These are phyloP conservation scores for Suzukiozyma palmioleophila DNA, from an alignment of 1,139 yeast genomes.

Conservation along the genomic window DNA sequence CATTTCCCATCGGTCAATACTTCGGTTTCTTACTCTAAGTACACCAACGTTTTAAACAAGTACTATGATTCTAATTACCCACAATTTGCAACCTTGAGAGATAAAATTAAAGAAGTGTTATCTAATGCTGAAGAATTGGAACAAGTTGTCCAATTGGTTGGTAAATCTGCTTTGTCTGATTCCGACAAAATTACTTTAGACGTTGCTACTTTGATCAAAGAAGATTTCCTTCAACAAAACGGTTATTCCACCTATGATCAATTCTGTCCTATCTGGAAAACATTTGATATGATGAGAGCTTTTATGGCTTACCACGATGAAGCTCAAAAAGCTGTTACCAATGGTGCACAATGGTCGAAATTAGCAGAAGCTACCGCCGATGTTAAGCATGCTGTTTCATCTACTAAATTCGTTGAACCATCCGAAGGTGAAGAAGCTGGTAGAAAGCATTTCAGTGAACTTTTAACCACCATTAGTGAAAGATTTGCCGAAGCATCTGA, in stretches of 20 bases:
- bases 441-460: slow-evolving; percentile 68
- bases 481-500: slow-evolving; percentile 95
- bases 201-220: slow-evolving; percentile 86
- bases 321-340: slow-evolving; percentile 94
- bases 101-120: slow-evolving; percentile 86
- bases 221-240: slow-evolving; percentile 97
- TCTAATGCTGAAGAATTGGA: slow-evolving; percentile 97
- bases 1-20: slow-evolving; percentile 99
- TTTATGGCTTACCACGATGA: slow-evolving; percentile 89
- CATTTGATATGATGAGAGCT: slow-evolving; percentile 95
- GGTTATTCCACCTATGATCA: slow-evolving; percentile 98
- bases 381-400: slow-evolving; percentile 88
- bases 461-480: slow-evolving; percentile 74
- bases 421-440: slow-evolving; percentile 81
- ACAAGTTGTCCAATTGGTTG: slow-evolving; percentile 98
- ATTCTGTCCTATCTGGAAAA: slow-evolving; percentile 99
- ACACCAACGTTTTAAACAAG: slow-evolving; percentile 79
- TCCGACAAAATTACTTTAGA: slow-evolving; percentile 95
- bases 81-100: slow-evolving; percentile 86
- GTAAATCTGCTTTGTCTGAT: slow-evolving; percentile 96
- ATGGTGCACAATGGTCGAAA: slow-evolving; percentile 94
- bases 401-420: slow-evolving; percentile 95
- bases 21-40: slow-evolving; percentile 92
- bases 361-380: slow-evolving; percentile 83
- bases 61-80: slow-evolving; percentile 85